phyloP scores from a whole-genome alignment of 2,329 filamentous ascomycete species.

The Metarhizium humberi region DNA sequence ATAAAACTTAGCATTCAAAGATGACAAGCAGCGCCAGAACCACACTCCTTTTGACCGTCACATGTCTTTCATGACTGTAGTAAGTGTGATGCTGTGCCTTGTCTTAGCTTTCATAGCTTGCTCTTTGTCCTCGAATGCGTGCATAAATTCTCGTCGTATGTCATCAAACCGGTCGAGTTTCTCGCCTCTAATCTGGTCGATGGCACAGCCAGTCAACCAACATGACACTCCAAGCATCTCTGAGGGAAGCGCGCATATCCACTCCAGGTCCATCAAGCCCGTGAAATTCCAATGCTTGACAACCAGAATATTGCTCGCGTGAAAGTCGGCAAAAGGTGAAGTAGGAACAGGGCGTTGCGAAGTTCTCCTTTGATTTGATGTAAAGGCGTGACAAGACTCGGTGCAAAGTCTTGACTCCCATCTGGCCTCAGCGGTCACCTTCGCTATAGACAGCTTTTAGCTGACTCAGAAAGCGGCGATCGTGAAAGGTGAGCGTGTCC shows the following conservation, averaged over 20 bases:
- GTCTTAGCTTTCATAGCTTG: background rate
- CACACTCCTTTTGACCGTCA: slow-evolving; percentile 12
- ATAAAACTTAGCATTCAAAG: slow-evolving; percentile 9
- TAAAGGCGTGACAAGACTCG: slow-evolving; percentile 14
- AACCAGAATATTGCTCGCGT: slow-evolving; percentile 25
- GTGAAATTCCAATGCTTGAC: slow-evolving; percentile 13
- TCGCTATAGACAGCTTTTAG: slow-evolving; percentile 14
- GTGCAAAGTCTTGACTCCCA: slow-evolving; percentile 16
- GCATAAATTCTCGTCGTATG: background rate
- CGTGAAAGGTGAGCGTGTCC: slow-evolving; percentile 15
- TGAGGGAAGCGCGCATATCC: background rate
- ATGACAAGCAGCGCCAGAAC: slow-evolving; percentile 11
- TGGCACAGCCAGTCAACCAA: background rate
- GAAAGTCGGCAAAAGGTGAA: slow-evolving; percentile 22
- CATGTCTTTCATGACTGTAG: slow-evolving; percentile 10
- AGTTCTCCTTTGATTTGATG: slow-evolving; percentile 11
- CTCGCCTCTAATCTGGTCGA: background rate
- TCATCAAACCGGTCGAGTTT: background rate
- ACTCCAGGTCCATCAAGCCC: slow-evolving; percentile 1
- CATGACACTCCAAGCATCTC: background rate
- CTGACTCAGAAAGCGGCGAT: slow-evolving; percentile 15
- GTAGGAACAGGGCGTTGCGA: slow-evolving; percentile 17
- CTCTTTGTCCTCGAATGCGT: background rate
- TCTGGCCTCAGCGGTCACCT: slow-evolving; percentile 15
- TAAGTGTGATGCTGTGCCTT: slow-evolving; percentile 5